phyloP scores from a whole-genome alignment of 1,284 basidiomycete genomes.

The Malassezia nana region DNA sequence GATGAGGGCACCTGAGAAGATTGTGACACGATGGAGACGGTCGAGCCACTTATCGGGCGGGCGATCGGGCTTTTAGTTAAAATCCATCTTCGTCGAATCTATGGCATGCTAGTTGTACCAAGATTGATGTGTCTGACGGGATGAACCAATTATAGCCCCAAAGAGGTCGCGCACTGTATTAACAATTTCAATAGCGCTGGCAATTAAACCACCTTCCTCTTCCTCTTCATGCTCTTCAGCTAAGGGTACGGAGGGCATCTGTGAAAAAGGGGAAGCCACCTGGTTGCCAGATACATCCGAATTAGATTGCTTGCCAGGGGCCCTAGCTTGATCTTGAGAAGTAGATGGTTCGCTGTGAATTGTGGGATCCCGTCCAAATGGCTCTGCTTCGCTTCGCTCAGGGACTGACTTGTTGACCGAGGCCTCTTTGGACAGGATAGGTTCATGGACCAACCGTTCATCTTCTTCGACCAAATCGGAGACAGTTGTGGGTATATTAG shows the following conservation, averaged over 20 bases:
- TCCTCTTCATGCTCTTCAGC: conserved; percentile 46
- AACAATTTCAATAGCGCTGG: conserved; percentile 44
- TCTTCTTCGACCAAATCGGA: not conserved
- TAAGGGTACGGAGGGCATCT: conserved; percentile 37
- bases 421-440: conserved; percentile 29
- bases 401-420: conserved; percentile 12
- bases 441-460: conserved; percentile 32
- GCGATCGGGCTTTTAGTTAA: not conserved
- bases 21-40: not conserved
- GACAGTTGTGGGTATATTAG: not conserved
- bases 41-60: not conserved
- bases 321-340: not conserved
- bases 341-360: too few species aligned
- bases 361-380: conserved; percentile 29
- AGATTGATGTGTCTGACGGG: not conserved
- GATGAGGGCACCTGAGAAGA: not conserved
- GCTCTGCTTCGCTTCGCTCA: conserved; percentile 9
- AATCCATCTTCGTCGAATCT: not conserved
- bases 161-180: conserved; percentile 45
- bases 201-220: conserved; percentile 36
- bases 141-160: conserved; percentile 26
- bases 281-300: conserved; percentile 36
- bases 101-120: conserved; percentile 13
- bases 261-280: conserved; percentile 35
- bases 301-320: not conserved